These are phyloP conservation scores for Mycena rebaudengoi DNA, from an alignment of 768 basidiomycete genomes.

Conservation along the genomic window DNA sequence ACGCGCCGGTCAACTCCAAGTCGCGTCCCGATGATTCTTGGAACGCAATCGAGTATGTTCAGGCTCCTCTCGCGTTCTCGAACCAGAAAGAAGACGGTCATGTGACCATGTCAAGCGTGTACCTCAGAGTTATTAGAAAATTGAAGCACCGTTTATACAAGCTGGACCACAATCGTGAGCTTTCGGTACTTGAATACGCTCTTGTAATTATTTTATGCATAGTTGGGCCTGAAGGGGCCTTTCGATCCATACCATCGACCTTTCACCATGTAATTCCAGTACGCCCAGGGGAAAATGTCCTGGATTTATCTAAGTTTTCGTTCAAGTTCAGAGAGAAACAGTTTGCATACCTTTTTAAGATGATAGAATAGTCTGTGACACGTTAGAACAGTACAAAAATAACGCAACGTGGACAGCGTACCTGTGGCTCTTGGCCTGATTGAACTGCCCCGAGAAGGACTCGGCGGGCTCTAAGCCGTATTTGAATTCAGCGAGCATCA, in stretches of 20 bases:
- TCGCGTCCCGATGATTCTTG: too few species aligned
- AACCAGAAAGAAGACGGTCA: too few species aligned
- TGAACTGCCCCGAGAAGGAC: conserved; percentile 73
- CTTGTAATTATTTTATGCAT: conserved; percentile 24
- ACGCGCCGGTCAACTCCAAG: too few species aligned
- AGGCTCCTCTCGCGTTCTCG: too few species aligned
- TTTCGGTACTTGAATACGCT: too few species aligned
- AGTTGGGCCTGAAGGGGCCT: conserved; percentile 51
- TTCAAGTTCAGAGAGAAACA: not conserved
- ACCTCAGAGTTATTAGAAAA: too few species aligned
- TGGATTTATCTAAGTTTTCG: conserved; percentile 28
- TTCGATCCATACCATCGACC: conserved; percentile 59
- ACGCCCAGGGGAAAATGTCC: conserved; percentile 78
- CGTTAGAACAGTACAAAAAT: conserved; percentile 17
- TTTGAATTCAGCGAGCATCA: conserved; percentile 93
- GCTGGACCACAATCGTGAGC: too few species aligned
- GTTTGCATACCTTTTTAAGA: conserved; percentile 73
- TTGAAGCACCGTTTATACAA: too few species aligned
- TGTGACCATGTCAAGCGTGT: too few species aligned
- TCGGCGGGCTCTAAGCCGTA: conserved; percentile 92
- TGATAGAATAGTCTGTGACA: conserved; percentile 77
- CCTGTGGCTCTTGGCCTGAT: conserved; percentile 83
- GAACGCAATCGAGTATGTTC: too few species aligned
- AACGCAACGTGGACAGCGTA: conserved; percentile 32
- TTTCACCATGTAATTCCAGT: conserved; percentile 79